A percentile compares a stretch with the other conserved stretches of the same genome.
phyloP scores from a whole-genome alignment of 371 early-diverging fungal genomes.

The Rhizopus delemar region DNA sequence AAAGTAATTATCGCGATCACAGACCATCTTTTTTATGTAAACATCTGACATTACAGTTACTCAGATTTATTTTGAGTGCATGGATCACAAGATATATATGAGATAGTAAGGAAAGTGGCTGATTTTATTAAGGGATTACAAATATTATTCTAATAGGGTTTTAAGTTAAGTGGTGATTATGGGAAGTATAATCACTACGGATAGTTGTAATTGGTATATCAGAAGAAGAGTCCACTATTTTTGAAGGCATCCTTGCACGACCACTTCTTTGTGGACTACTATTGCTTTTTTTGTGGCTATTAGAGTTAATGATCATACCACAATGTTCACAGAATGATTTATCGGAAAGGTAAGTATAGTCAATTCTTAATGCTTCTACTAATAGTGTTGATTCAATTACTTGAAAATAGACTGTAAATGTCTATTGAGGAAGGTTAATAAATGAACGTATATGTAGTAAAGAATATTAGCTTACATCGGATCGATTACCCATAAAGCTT shows the following conservation, averaged over 20 bases:
- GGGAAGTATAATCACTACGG: background rate
- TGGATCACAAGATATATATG: background rate
- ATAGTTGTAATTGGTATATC: slow-evolving; percentile 8
- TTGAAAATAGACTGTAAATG: slow-evolving; percentile 46
- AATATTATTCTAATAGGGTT: too few species aligned
- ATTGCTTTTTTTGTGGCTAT: slow-evolving; percentile 12
- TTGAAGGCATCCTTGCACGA: slow-evolving; percentile 8
- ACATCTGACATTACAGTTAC: too few species aligned
- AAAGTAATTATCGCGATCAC: too few species aligned
- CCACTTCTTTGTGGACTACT: slow-evolving; percentile 3
- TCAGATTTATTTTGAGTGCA: too few species aligned
- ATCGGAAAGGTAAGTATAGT: slow-evolving; percentile 29
- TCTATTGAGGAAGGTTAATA: slow-evolving; percentile 16
- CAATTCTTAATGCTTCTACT: slow-evolving; percentile 47
- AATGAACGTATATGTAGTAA: background rate
- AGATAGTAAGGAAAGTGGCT: slow-evolving; percentile 3
- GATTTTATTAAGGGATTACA: background rate
- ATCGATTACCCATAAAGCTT: slow-evolving; percentile 37
- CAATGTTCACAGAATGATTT: slow-evolving; percentile 44
- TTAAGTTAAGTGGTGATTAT: slow-evolving; percentile 2
- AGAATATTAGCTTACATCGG: slow-evolving; percentile 35
- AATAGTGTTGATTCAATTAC: slow-evolving; percentile 45
- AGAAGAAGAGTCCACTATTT: slow-evolving; percentile 9
- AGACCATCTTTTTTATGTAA: too few species aligned
- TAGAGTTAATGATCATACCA: slow-evolving; percentile 30